Evolutionary conservation across 164 flowering plant species (phyloP).

Genomic region (Echeveria elegans): DNA sequence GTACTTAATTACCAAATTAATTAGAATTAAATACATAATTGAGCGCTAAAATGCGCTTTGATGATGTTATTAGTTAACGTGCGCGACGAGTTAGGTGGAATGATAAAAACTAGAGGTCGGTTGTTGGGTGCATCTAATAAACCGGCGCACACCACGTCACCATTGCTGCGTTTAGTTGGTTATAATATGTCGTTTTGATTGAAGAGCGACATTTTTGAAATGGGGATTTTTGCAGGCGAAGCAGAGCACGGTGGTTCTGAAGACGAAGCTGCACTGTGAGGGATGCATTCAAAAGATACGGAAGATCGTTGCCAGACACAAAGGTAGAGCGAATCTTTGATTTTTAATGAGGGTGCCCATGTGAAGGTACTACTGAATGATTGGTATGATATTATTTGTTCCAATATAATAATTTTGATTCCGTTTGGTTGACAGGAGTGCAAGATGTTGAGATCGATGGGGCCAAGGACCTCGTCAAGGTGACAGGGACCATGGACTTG

Average conservation of each 20-base stretch:
- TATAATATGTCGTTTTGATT: background rate
- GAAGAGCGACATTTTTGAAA: background rate
- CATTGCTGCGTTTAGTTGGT: too few species aligned
- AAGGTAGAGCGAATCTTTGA: conserved; percentile 39
- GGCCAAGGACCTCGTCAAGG: conserved; percentile 56
- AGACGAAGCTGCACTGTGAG: conserved; percentile 66
- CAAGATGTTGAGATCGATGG: conserved; percentile 34
- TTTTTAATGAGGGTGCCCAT: background rate
- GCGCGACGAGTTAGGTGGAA: too few species aligned
- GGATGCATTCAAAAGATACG: conserved; percentile 66
- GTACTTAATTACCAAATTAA: conserved; percentile 5
- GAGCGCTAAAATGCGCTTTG: conserved; percentile 12
- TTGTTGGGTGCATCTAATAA: background rate
- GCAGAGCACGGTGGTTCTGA: conserved; percentile 43
- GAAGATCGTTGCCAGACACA: conserved; percentile 33
- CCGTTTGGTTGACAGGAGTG: conserved; percentile 41
- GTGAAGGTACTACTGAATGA: background rate
- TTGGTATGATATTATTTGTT: background rate
- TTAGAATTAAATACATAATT: conserved; percentile 7
- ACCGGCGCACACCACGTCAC: background rate
- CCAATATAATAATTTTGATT: background rate
- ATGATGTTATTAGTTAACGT: background rate
- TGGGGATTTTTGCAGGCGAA: conserved; percentile 17
- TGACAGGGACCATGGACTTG: conserved; percentile 64
- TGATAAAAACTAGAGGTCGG: background rate